Evolutionary conservation across 495 filamentous ascomycete species (phyloP).

Genomic region (Tuber calosporum): DNA sequence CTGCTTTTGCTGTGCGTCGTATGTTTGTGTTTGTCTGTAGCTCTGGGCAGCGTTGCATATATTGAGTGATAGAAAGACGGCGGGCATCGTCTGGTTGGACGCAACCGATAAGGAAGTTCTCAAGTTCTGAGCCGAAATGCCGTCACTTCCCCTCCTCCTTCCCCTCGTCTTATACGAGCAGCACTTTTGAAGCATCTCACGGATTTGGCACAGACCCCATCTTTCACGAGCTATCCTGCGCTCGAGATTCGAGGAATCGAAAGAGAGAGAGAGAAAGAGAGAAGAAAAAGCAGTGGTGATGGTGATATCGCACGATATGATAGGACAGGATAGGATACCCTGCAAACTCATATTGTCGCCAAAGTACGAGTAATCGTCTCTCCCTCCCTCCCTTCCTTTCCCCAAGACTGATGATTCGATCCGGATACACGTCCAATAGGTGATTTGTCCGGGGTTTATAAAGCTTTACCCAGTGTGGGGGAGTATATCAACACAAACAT

Average conservation of each 20-base stretch:
- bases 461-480: neutral
- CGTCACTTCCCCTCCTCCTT: neutral
- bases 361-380: neutral
- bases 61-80: slow-evolving; percentile 28
- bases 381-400: neutral
- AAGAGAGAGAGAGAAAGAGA: neutral
- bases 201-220: neutral
- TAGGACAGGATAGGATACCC: neutral
- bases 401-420: neutral
- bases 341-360: neutral
- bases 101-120: slow-evolving; percentile 30
- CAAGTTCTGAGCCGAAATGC: slow-evolving; percentile 14
- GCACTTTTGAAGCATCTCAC: neutral
- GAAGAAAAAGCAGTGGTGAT: neutral
- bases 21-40: slow-evolving; percentile 11
- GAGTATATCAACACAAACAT: neutral
- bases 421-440: slow-evolving; percentile 5
- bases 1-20: neutral
- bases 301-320: neutral
- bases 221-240: neutral
- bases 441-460: neutral
- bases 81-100: slow-evolving; percentile 31
- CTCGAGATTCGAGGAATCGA: neutral
- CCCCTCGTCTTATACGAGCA: neutral
- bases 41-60: slow-evolving; percentile 37